A percentile compares a stretch with the other conserved stretches of the same genome.
phyloP scores from a whole-genome alignment of 1,284 basidiomycete species.

The Rhizoctonia solani region DNA sequence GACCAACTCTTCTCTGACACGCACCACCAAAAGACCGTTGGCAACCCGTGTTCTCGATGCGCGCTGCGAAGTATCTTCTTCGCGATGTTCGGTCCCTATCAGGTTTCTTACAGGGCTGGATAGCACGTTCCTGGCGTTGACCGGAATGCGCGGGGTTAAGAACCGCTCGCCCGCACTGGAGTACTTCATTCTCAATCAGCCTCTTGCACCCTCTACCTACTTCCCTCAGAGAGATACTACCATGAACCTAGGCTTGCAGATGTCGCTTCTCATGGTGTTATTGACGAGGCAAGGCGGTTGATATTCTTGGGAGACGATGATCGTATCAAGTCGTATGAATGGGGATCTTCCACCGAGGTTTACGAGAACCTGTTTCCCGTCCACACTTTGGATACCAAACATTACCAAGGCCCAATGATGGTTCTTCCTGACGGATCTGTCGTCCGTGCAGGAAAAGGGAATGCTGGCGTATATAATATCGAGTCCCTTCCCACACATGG shows the following conservation, averaged over 20 bases:
- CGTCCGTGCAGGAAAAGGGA: slow-evolving; percentile 5
- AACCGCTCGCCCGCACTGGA: not conserved
- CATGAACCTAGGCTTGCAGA: not conserved
- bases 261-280: not conserved
- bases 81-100: not conserved
- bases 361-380: not conserved
- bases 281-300: slow-evolving; percentile 8
- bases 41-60: not conserved
- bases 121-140: not conserved
- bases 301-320: slow-evolving; percentile 12
- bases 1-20: not conserved
- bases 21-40: not conserved
- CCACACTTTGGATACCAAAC: slow-evolving; percentile 17
- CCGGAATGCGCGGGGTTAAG: not conserved
- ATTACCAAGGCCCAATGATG: not conserved
- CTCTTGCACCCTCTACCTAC: not conserved
- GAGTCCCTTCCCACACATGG: slow-evolving; percentile 15
- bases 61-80: not conserved
- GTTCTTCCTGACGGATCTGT: slow-evolving; percentile 16
- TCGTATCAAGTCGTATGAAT: slow-evolving; percentile 10
- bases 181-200: not conserved
- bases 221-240: not conserved
- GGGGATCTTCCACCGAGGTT: not conserved
- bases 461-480: slow-evolving; percentile 7
- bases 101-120: not conserved